A percentile compares a stretch with the other conserved stretches of the same genome.
Conservation (phyloP, 1,284 basidiomycete species). For the Ceratobasidium sp. region DNA sequence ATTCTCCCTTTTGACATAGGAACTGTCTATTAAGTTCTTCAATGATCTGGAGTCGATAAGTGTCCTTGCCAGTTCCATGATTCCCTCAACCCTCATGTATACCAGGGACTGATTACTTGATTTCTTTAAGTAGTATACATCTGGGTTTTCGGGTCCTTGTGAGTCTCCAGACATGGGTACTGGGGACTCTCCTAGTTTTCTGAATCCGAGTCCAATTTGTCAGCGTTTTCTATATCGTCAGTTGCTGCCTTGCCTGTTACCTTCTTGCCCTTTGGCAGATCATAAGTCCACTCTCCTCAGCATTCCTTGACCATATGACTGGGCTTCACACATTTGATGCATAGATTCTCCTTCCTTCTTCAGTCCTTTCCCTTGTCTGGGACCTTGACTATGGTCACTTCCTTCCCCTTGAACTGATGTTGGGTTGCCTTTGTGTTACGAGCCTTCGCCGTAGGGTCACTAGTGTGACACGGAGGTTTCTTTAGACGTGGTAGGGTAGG, state of each 20-base stretch:
- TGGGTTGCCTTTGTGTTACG: too few species aligned
- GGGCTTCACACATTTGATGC: constrained; percentile 3
- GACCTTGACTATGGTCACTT: neutral
- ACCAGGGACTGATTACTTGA: neutral
- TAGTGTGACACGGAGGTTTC: too few species aligned
- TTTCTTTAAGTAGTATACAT: constrained; percentile 21
- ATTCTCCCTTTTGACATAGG: neutral
- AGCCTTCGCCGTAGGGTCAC: too few species aligned
- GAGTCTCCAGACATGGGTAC: constrained; percentile 7
- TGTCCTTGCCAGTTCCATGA: constrained; percentile 1
- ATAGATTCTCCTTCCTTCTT: neutral
- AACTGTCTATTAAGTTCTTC: neutral
- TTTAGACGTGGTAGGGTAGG: too few species aligned
- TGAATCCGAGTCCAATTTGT: neutral
- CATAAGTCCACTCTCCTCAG: neutral
- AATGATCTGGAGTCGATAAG: neutral
- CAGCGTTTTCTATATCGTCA: too few species aligned
- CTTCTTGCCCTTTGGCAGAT: neutral
- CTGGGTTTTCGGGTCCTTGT: neutral
- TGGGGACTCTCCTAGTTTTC: constrained; percentile 9
- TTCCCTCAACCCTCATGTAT: neutral
- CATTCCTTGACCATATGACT: neutral
- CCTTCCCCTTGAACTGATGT: neutral
- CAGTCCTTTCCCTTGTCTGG: constrained; percentile 12
- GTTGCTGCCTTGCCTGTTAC: too few species aligned